Evolutionary conservation across 2,329 filamentous ascomycete genomes (phyloP), one percentile per base, ranked within the genome.

Genomic region (Alternaria rosae): DNA sequence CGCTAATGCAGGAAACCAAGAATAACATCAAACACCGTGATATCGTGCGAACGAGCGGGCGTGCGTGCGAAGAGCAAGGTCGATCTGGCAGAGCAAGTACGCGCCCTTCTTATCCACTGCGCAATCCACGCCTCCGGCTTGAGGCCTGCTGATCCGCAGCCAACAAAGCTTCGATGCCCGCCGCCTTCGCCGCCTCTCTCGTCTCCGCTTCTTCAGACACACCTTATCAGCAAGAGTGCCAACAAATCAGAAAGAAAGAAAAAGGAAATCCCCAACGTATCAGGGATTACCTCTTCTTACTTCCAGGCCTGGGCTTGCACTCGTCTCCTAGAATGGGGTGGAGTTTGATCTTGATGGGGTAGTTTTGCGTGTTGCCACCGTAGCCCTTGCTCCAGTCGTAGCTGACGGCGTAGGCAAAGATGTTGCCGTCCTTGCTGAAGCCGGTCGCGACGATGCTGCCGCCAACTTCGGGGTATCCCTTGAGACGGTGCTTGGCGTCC

Each of bases 301-400:
- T 76, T 51, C 82, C 82, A 8, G 82, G 81, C 57, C 82, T 70
- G 5, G 83, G 83, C 73, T 85, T 84, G 73, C 83, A 84, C 74
- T 85, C 83, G 52, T 85, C 83, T 0, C 79, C 78, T 5, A 73
- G 62, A 23, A 85, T 76, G 0, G 82, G 82, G 68, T 85, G 83
- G 59, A 85, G 71, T 78, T 84, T 85, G 62, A 85, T 79, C 75
- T 84, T 84, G 68, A 81, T 83, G 5, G 82, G 80, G n/a, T 80
- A 78, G 68, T 79, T 69, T 59, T 89, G 88, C 25, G 85, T 95
- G 81, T 98, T 98, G 69, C 85, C 88, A 67, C 91, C 88, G 82
- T 94, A 97, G 15, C 95, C 95, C 84, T 99, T 98, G 82, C 91
- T 93, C 95, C 95, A 99, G 82, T 99, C 95, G 79, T 99, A 99